Base-by-base conservation (phyloP, 208 protist genomes). In the Leptomonas seymouri region DNA sequence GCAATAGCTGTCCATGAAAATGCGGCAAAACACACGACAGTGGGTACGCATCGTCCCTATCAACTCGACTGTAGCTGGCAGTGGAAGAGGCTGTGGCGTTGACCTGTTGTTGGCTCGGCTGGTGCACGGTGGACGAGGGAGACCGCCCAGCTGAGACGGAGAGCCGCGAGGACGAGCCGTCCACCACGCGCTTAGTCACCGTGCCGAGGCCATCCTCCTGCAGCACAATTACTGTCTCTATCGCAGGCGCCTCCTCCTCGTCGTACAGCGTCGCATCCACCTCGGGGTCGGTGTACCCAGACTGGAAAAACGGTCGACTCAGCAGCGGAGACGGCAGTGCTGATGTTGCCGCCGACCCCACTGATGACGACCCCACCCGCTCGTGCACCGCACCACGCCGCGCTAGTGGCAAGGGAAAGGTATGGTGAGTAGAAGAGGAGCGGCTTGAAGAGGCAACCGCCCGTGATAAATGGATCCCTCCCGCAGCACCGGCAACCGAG, bases 201-300 rank as follows among this genome's bases (percentile, higher is more conserved):
- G 65, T 70, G 23, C 74, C 71, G 20, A 50, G 39, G 48, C 76
- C 78, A 34, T 87, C 78, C 14, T 84, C 78, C 12, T 78, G 54
- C 23, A 84, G 36, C 58, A 81, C 73, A 12, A 82, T 84, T 31
- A 74, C 68, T 20, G 70, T 78, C n/a, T 81, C 68, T n/a, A 78
- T 25, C 12, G 71, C 57, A 1, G 73, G 31, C 27, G 57, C 71
- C 20, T 80, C 77, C 9, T 79, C 67, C 1, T 77, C 51, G 60
- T 83, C 72, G 54, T 81, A 57, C 55, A 86, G 65, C 41, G 74
- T 83, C 21, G 81, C 81, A 48, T 80, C 77, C 1, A 86, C 71
- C 39, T 86, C 81, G 0, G 81, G 77, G 39, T 83, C 66, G 2
- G 42, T 42, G 63, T 81, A 86, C 41, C 73, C 70, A 15, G 73